A percentile compares a stretch with the other conserved stretches of the same genome.
These are phyloP conservation scores for Fibroporia radiculosa DNA, from an alignment of 768 basidiomycete species.

Conservation along the genomic window DNA sequence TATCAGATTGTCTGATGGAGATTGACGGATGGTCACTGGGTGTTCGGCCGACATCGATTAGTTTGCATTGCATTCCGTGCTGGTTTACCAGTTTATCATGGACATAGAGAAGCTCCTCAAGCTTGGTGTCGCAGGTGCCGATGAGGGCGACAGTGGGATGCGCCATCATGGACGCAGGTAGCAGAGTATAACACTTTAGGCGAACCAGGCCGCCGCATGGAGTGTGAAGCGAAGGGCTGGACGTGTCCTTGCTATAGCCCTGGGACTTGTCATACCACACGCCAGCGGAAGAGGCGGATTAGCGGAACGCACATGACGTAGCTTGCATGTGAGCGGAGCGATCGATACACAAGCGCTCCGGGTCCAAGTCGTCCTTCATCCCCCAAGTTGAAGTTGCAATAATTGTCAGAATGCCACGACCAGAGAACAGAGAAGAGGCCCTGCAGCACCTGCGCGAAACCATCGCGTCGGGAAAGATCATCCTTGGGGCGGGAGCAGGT, in stretches of 20 bases:
- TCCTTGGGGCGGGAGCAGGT: conserved; percentile 13
- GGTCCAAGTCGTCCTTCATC: too few species aligned
- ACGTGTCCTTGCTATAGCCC: too few species aligned
- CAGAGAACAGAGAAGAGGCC: conserved; percentile 9
- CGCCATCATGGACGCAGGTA: too few species aligned
- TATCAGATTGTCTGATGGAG: conserved; percentile 8
- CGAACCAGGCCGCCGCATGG: too few species aligned
- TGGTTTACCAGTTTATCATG: conserved; percentile 5
- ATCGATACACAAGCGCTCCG: too few species aligned
- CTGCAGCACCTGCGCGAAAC: conserved; percentile 11
- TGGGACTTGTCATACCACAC: too few species aligned
- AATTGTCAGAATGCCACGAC: conserved; percentile 7
- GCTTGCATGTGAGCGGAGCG: too few species aligned
- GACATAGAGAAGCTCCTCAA: conserved; percentile 15
- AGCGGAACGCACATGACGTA: too few species aligned
- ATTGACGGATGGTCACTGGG: conserved; percentile 9
- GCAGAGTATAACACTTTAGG: too few species aligned
- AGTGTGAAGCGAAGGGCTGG: too few species aligned
- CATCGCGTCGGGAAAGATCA: conserved; percentile 7
- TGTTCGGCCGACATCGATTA: conserved; percentile 14
- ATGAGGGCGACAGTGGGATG: conserved; percentile 9
- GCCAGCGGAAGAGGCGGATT: too few species aligned
- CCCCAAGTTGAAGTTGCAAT: too few species aligned
- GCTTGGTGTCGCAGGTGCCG: conserved; percentile 18
- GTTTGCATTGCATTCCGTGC: conserved; percentile 10